Evolutionary conservation across 2,329 filamentous ascomycete species (phyloP), one percentile per base, ranked within the genome.

Genomic region (Ophiocordyceps polyrhachis-furcata): DNA sequence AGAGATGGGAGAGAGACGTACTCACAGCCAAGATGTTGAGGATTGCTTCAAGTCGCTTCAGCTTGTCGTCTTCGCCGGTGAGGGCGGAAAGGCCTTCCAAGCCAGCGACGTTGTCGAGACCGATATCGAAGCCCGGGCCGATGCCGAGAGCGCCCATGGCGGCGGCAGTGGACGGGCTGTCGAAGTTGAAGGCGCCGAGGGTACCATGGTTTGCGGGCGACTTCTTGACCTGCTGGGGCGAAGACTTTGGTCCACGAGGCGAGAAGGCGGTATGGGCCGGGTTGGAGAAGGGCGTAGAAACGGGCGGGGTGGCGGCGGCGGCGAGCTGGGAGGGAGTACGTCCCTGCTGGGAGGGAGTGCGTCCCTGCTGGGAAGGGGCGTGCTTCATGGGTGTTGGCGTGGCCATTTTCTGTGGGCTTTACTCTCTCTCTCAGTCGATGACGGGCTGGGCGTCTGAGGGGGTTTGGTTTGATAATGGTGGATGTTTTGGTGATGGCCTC

Each of bases 211-310:
- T 68, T 1, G 63, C 75, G 1, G 76, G 75, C 7, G 75, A 79
- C 53, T 76, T 76, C 62, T 75, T 77, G 38, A 79, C 64, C 46
- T 77, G 73, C 56, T 80, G 75, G 4, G 77, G 77, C 44, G 77
- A 81, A 9, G 74, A 77, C 43, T 69, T 66, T 11, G 65, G 70
- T 29, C 67, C 74, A 25, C 63, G 66, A 4, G 76, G 76, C 2
- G 76, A 78, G 54, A 79, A 74, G 32, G 69, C 73, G n/a, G 69
- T 66, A 44, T 72, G 68, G 2, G 67, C 67, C 40, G 69, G 64
- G 35, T 73, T 70, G 46, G 74, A 79, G 60, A 80, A 80, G 14
- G 76, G 76, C 2, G 76, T 81, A 32, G 76, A 79, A 21, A 77
- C 76, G n/a, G 76, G 75, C 14, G 77, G 77, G 6, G 76, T 80